These are phyloP conservation scores for Fraxinus floribunda DNA, from an alignment of 305 asterid genomes.

Conservation along the genomic window DNA sequence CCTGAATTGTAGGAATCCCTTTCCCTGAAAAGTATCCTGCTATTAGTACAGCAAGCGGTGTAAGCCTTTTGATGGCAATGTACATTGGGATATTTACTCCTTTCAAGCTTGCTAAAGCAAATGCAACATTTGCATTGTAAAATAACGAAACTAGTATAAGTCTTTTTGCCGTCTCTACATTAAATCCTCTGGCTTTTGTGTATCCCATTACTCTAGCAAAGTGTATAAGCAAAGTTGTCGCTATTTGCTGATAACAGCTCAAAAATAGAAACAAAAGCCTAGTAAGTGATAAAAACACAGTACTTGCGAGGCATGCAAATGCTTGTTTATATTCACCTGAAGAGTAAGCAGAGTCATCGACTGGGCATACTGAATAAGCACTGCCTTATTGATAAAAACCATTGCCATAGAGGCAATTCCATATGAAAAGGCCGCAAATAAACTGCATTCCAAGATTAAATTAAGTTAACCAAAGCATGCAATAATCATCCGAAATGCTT, in stretches of 20 bases:
- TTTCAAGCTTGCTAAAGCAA: conserved; percentile 93
- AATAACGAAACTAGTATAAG: conserved; percentile 84
- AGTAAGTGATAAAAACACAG: background rate
- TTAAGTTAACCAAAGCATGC: conserved; percentile 8
- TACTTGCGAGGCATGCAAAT: background rate
- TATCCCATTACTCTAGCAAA: conserved; percentile 76
- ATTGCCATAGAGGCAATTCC: conserved; percentile 91
- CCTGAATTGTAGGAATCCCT: conserved; percentile 88
- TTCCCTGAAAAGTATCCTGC: conserved; percentile 87
- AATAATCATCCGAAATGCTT: conserved; percentile 14
- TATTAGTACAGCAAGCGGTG: conserved; percentile 91
- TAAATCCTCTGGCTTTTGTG: conserved; percentile 65
- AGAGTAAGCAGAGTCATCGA: conserved; percentile 86
- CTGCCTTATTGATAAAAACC: conserved; percentile 97
- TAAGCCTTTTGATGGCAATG: conserved; percentile 96
- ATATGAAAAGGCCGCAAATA: conserved; percentile 70
- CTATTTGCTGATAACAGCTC: conserved; percentile 74
- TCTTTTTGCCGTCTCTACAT: conserved; percentile 67
- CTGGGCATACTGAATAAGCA: conserved; percentile 77
- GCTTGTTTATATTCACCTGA: conserved; percentile 47
- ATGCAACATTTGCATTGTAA: conserved; percentile 95
- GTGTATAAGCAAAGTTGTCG: conserved; percentile 77
- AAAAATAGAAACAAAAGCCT: conserved; percentile 25
- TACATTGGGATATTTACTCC: conserved; percentile 99
- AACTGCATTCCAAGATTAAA: conserved; percentile 42